Conservation (phyloP, 345 rosid species). For the Abelmoschus esculentus region DNA sequence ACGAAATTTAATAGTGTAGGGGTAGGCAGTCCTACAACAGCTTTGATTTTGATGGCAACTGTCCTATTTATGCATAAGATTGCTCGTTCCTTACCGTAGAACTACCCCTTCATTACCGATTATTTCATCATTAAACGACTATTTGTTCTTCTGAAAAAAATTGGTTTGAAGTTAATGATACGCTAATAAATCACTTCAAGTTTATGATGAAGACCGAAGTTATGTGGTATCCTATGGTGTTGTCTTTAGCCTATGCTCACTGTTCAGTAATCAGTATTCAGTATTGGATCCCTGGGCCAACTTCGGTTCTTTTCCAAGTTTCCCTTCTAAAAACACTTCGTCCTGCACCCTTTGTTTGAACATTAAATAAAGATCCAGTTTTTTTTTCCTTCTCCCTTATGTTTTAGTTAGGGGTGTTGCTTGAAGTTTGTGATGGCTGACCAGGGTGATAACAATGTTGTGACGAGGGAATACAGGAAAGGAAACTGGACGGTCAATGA, state of each 20-base stretch:
- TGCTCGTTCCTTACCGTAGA: neutral
- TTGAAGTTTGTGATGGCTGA: slow-evolving; percentile 40
- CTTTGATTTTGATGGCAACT: slow-evolving; percentile 10
- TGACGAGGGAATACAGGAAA: slow-evolving; percentile 74
- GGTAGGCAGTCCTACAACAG: neutral
- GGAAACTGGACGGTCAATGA: slow-evolving; percentile 78
- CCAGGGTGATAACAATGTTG: slow-evolving; percentile 31
- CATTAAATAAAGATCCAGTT: neutral
- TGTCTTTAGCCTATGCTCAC: neutral
- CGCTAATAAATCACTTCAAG: neutral
- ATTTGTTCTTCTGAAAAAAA: too few species aligned
- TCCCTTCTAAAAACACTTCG: neutral
- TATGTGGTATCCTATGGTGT: neutral
- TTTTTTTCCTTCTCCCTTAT: neutral
- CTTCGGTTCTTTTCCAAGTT: neutral
- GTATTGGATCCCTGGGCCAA: slow-evolving; percentile 6
- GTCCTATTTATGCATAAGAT: neutral
- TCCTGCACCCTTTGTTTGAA: slow-evolving; percentile 2
- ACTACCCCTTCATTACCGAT: neutral
- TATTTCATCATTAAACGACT: neutral
- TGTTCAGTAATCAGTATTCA: neutral
- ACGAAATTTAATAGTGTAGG: neutral
- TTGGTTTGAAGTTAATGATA: too few species aligned
- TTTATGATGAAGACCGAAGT: neutral
- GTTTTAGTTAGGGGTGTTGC: slow-evolving; percentile 13